Base-by-base conservation (phyloP, 768 basidiomycete species). In the Tylopilus subfusipes region DNA sequence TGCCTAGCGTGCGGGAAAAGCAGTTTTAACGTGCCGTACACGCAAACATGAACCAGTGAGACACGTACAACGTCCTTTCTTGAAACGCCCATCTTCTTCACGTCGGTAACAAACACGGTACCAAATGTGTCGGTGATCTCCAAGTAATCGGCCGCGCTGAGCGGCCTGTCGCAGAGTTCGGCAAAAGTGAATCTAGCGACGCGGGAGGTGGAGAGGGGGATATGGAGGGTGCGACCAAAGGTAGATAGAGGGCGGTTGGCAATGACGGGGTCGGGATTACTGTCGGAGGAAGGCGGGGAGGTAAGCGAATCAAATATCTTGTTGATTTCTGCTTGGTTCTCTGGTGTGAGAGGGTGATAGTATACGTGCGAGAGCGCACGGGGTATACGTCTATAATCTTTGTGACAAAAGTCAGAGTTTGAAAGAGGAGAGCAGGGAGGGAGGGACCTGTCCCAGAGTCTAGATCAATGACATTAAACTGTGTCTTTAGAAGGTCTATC, bases 91-190 rank as follows among this genome's bases (percentile, higher is more conserved):
- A 99, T 86, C 76, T 90, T 90, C 43, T 89, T 91, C 29, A 98
- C 84, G 64, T 92, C 86, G 40, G 85, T 74, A 31, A 99, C 74
- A 66, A 99, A 98, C 16, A 99, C 76, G 14, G 93, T 96, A 27
- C 81, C 79, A 68, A 97, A 99, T 29, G 77, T 83, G 63, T 84
- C 84, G 4, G 95, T 96, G 52, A 99, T 82, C 74, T 98, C 93
- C 36, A 99, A 68, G 71, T 98, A 99, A 70, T 99, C 97, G 2
- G 93, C 93, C 22, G 97, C 96, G 64, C 91, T 91, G 63, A 97
- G 74, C 1, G 95, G 91, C 62, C 83, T 82, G 0, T 90, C 91
- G 64, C 97, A 99, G 18, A 99, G 77, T 54, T 95, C 84, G 5
- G 81, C 67, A 67, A 99, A 99, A 13, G 76, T 78, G 70, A 98